Evolutionary conservation across 2,329 filamentous ascomycete species (phyloP), one percentile per base, ranked within the genome.

Genomic region (Ophiostoma australiae): DNA sequence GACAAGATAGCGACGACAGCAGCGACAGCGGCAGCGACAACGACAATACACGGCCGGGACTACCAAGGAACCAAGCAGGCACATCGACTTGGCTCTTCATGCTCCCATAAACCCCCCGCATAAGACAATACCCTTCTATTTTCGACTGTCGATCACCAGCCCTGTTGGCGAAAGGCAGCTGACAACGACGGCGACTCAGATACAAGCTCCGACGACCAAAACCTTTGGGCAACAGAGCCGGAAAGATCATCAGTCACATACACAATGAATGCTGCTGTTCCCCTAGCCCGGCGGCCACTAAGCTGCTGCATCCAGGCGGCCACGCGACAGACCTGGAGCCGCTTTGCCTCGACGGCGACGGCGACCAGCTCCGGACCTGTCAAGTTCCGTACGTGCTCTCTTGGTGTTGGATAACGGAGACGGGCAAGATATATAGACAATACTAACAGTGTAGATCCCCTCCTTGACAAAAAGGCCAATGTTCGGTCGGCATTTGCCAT

Each of bases 401-500:
- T 23, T n/a, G 17, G 13, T 37, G 7, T 11, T 37, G 17, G 17
- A 65, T 15, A 17, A 37, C 2, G 2, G 2, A 37, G 1, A 37
- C 17, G 27, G 10, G 39, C 39, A 2, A 15, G 39, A 41, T 15
- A 11, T 15, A 41, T 13, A 41, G 39, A 13, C 44, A 13, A 35
- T 55, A 70, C 70, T 73, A 37, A 71, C 71, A 2, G 31, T 52
- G 4, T 33, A 75, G 74, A 74, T 33, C 41, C 71, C 63, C 73
- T 75, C 17, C 41, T 37, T 3, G 68, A 71, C 70, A 74, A 72
- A 55, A 68, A 69, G 27, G 70, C 70, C 65, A 67, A 70, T 39
- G 55, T 79, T 74, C 80, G 80, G 75, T 79, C 78, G 74, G 81
- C 81, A 73, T 87, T 87, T 78, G 80, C 84, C 73, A 79, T 87